Base-by-base conservation (phyloP, 345 rosid species). In the Kandelia obovata region DNA sequence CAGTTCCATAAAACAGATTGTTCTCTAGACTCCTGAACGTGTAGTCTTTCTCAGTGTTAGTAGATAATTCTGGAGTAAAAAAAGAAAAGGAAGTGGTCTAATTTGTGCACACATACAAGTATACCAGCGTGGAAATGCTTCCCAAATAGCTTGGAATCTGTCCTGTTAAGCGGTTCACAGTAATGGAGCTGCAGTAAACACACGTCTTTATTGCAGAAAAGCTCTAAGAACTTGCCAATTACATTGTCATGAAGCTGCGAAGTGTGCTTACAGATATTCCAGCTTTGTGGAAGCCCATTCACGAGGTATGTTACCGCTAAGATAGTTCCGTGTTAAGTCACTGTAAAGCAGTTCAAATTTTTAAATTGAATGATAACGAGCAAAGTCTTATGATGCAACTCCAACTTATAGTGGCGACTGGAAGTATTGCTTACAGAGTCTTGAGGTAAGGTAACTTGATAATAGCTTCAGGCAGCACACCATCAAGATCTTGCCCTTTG, bases 111-210 rank as follows among this genome's bases (percentile, higher is more conserved):
- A 4, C 30, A 15, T 72, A 72, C 76, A 72, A 53, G 66, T 66
- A 72, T 31, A n/a, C 61, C 35, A 72, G 75, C 17, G 69, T 57
- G 27, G 75, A 68, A 43, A 83, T 80, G 32, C 77, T 73, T 39
- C 77, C 83, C 67, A 85, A 75, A 52, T 64, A 69, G 51, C 52
- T 67, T 32, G 89, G 86, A 62, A 85, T 75, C 28, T 67, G 47
- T 39, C 89, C 86, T 31, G 86, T 72, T 71, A 85, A 71, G 65
- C 59, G 78, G 71, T 85, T 85, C 35, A 67, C 80, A 59, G 75
- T 64, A 64, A 85, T 11, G n/a, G 74, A 52, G 17, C 86, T 85
- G 83, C 80, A 79, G 13, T 7, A 21, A 6, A 31, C 15, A 51
- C 6, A 20, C 19, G 4, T 28, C 19, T 32, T 31, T 1, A 66